A percentile compares a stretch with the other conserved stretches of the same genome.
These are phyloP conservation scores for Lathyrus oleraceus DNA, from an alignment of 306 rosid species.

Conservation along the genomic window DNA sequence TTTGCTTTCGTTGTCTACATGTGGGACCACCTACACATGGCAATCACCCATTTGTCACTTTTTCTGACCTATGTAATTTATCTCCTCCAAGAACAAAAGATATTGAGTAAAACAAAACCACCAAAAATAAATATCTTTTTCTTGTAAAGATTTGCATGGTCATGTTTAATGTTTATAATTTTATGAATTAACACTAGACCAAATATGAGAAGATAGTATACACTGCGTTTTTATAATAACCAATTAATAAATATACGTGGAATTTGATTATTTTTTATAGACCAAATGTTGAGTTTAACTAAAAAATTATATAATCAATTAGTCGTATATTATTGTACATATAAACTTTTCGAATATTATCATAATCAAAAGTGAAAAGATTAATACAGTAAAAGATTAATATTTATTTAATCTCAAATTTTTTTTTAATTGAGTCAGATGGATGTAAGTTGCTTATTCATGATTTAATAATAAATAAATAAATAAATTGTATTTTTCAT, in stretches of 20 bases:
- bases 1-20: constrained; percentile 41
- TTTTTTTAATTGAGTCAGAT: too few species aligned
- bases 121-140: not conserved
- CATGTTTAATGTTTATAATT: not conserved
- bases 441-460: too few species aligned
- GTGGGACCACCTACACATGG: constrained; percentile 70
- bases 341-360: too few species aligned
- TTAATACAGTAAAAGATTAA: too few species aligned
- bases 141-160: not conserved
- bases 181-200: not conserved
- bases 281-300: too few species aligned
- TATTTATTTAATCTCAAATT: too few species aligned
- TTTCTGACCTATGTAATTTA: not conserved
- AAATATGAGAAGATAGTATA: not conserved
- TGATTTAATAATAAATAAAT: too few species aligned
- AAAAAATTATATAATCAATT: not conserved
- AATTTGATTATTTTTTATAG: too few species aligned
- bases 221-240: too few species aligned
- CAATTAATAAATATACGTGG: not conserved
- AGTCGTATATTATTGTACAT: not conserved
- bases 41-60: constrained; percentile 12
- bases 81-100: not conserved
- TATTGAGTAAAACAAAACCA: not conserved
- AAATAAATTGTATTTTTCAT: too few species aligned
- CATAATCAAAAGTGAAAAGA: too few species aligned